Base-by-base conservation (phyloP, 176 grass and related monocot genomes). In the Ensete glaucum region DNA sequence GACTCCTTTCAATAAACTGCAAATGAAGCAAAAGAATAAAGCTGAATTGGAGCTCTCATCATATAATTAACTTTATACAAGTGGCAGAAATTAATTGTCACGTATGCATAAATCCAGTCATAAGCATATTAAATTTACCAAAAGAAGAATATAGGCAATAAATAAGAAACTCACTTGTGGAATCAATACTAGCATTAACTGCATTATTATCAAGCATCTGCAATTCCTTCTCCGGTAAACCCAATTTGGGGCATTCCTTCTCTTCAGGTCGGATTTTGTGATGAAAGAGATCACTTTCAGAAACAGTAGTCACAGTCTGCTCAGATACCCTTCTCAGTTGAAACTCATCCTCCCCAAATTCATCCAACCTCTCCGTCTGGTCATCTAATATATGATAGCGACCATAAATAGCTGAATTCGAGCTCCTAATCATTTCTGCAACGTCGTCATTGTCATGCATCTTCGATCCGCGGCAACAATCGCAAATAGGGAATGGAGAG, bases 341-440 rank as follows among this genome's bases (percentile, higher is more conserved):
- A 80, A 87, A 77, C 43, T 59, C 81, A 50, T 85, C 76, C 81
- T 74, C 62, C 14, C 71, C 71, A 77, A 65, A 91, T 62, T 99
- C 88, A 84, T 88, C 88, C n/a, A 92, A 77, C 78, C 84, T 83
- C 76, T 99, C 96, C 0, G 91, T 92, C 54, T 90, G 85, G 63
- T 99, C 96, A 87, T 92, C 88, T 70, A 89, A 89, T 85, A 99
- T 89, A 71, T 89, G 85, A 77, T 99, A 99, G 68, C 88, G 89
- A 56, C 86, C 91, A 53, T 99, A 95, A 43, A 99, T 76, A 2
- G 86, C 69, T 6, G 79, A 88, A 80, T 73, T 91, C 9, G 96
- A 88, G 63, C 83, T 75, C 54, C 27, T 66, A 10, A 69, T 34
- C 26, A 52, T 60, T 50, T 85, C 56, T 0, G 73, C 60, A 11